These are phyloP conservation scores for Neurospora hispaniola DNA, from an alignment of 495 filamentous ascomycete genomes.

Conservation along the genomic window DNA sequence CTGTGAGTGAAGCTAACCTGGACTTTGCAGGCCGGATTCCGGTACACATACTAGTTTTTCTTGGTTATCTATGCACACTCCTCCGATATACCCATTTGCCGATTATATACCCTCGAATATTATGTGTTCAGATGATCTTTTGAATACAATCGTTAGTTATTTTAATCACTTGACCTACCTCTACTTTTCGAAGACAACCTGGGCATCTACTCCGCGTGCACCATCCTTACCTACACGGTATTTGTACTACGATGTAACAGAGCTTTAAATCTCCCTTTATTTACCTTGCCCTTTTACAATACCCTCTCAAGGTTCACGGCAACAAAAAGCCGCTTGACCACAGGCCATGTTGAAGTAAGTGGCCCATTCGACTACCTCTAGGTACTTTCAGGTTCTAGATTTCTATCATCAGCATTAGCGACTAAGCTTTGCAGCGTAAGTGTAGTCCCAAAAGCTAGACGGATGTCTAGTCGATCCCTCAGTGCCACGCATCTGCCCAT, in stretches of 20 bases:
- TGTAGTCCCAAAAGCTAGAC: not conserved
- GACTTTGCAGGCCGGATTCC: slow-evolving; percentile 9
- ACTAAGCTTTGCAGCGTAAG: not conserved
- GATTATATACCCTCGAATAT: not conserved
- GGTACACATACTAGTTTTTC: slow-evolving; percentile 11
- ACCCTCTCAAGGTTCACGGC: not conserved
- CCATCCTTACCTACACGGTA: not conserved
- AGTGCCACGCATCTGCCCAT: not conserved
- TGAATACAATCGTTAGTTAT: not conserved
- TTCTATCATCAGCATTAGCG: not conserved
- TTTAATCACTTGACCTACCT: no score
- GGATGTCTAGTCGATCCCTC: not conserved
- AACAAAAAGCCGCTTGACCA: not conserved
- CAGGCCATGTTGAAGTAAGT: not conserved
- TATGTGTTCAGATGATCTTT: not conserved
- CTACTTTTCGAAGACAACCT: no score
- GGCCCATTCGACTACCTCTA: no score
- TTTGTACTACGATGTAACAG: not conserved
- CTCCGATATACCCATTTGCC: not conserved
- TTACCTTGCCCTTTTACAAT: not conserved
- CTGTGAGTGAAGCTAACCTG: not conserved
- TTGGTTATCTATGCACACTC: not conserved
- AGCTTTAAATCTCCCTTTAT: not conserved
- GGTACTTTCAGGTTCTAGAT: not conserved
- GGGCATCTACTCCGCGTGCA: not conserved